Evolutionary conservation across 2,329 filamentous ascomycete genomes (phyloP), one percentile per base, ranked within the genome.

Genomic region (Botrytis byssoidea): DNA sequence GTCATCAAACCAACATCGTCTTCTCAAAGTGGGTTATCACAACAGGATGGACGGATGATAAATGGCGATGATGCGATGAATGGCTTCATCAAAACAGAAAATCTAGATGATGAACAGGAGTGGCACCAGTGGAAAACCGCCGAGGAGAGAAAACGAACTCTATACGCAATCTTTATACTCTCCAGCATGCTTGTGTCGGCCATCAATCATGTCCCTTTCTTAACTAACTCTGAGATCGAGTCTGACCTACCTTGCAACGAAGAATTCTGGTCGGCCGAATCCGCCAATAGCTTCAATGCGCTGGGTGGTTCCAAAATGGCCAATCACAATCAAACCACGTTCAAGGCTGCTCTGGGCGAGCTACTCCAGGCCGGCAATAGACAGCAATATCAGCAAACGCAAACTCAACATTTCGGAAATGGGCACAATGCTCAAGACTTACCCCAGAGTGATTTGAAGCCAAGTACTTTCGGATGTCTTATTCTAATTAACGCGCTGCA

Each of bases 401-500:
- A 83, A 74, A 79, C 80, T 46, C 79, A 81, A 71, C 75, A 83
- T 1, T 88, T 89, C 74, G 85, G 86, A 44, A 83, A 85, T n/a
- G 82, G 81, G 51, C 79, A 83, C 44, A 82, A 84, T 48, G 74
- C 84, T 14, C 84, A 85, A 61, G 88, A 90, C 14, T 79, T 87
- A 1, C 83, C 87, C 1, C 85, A 88, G 76, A 90, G 86, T 71
- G 90, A 93, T 48, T 85, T 96, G 66, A 90, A 89, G 77, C 94
- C 94, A 0, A 98, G 95, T 83, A 95, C 94, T 0, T 97, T 97
- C 81, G 96, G 95, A 14, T 97, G 94, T 81, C 86, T 98, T 44
- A 88, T 98, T 9, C 84, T 99, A 76, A 98, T 98, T 81, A 95
- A 97, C 80, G 95, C 96, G 5, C 86, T 98, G 37, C 96, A 98